These are phyloP conservation scores for Globisporangium sylvaticum DNA, from an alignment of 352 stramenopile genomes.

Conservation along the genomic window DNA sequence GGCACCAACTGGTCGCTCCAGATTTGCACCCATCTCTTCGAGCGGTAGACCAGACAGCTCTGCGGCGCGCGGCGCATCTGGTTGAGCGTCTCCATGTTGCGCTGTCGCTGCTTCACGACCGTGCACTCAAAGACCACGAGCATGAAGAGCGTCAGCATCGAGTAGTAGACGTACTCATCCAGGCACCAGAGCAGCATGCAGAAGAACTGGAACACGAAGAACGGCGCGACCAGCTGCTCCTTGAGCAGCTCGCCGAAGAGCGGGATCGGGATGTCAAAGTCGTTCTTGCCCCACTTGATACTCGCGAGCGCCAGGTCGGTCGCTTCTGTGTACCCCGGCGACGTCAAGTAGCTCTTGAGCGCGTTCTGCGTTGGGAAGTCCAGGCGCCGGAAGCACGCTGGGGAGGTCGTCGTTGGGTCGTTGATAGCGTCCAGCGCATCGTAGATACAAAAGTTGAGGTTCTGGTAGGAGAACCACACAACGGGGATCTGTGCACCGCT, in stretches of 20 bases:
- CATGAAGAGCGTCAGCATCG: constrained; percentile 93
- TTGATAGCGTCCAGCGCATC: constrained; percentile 27
- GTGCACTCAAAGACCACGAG: constrained; percentile 94
- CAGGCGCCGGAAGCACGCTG: constrained; percentile 34
- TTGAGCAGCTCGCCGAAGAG: constrained; percentile 81
- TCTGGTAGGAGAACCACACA: constrained; percentile 77
- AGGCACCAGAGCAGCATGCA: constrained; percentile 95
- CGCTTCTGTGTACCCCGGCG: constrained; percentile 16
- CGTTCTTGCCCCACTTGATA: constrained; percentile 62
- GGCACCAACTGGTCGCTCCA: constrained; percentile 71
- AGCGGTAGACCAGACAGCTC: constrained; percentile 80
- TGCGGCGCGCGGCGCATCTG: constrained; percentile 69
- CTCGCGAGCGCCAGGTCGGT: constrained; percentile 21
- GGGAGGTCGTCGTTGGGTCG: constrained; percentile 1
- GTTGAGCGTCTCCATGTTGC: constrained; percentile 86
- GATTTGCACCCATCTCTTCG: constrained; percentile 54
- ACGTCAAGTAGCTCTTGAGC: constrained; percentile 22
- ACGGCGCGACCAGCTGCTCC: constrained; percentile 93
- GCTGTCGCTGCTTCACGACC: constrained; percentile 88
- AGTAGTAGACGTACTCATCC: constrained; percentile 98
- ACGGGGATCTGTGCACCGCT: constrained; percentile 29
- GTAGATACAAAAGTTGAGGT: constrained; percentile 70
- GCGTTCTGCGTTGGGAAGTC: constrained; percentile 36
- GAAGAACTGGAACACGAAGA: constrained; percentile 97
- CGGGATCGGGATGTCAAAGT: constrained; percentile 86